These are phyloP conservation scores for Porcisia hertigi DNA, from an alignment of 208 protist species.

Conservation along the genomic window DNA sequence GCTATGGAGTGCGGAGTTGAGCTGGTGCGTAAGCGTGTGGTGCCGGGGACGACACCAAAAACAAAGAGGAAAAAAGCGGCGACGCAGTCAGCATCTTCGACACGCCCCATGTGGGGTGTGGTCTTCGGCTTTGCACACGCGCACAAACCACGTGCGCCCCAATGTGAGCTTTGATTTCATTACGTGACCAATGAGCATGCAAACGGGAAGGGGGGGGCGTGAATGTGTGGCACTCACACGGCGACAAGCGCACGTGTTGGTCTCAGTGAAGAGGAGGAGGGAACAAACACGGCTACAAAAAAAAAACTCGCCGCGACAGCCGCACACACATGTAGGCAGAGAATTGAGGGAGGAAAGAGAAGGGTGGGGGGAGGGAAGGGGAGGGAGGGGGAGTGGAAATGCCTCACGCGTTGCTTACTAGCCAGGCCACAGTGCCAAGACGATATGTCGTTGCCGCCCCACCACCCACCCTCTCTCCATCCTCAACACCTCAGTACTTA, in stretches of 20 bases:
- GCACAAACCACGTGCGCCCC: not conserved
- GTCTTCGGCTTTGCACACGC: not conserved
- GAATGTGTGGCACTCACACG: not conserved
- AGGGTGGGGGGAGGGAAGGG: too few relatives aligned
- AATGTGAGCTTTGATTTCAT: not conserved
- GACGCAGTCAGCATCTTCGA: not conserved
- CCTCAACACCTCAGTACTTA: conserved; percentile 13
- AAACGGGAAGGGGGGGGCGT: not conserved
- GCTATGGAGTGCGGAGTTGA: not conserved
- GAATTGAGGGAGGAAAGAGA: too few relatives aligned
- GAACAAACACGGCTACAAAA: not conserved
- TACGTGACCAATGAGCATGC: not conserved
- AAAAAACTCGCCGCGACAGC: too few relatives aligned
- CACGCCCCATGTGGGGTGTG: not conserved
- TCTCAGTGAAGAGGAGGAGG: not conserved
- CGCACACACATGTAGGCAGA: too few relatives aligned
- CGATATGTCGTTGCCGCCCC: not conserved
- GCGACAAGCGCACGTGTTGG: not conserved
- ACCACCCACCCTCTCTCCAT: not conserved
- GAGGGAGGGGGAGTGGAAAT: not conserved
- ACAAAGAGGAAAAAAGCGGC: not conserved
- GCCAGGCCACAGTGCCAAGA: not conserved
- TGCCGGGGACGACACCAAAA: not conserved
- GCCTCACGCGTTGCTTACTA: too few relatives aligned
- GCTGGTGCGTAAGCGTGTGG: not conserved